Conservation (phyloP, 768 basidiomycete species). For the Termitomyces sp. region DNA sequence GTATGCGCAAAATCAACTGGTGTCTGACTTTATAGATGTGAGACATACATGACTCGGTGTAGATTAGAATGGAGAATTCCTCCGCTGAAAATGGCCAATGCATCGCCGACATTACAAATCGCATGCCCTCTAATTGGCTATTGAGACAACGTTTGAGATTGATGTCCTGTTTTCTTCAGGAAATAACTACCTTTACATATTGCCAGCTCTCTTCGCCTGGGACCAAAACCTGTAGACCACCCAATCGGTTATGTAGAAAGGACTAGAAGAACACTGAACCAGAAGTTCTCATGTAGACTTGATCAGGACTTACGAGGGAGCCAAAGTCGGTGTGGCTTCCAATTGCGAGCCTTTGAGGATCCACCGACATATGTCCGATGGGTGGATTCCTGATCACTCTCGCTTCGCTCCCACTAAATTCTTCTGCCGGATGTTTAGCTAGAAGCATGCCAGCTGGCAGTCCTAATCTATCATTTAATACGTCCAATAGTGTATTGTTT, state of each 20-base stretch:
- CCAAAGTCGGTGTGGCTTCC: constrained; percentile 73
- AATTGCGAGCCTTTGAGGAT: constrained; percentile 27
- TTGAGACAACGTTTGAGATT: background rate
- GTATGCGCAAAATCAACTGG: background rate
- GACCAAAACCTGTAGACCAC: background rate
- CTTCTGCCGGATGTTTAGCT: constrained; percentile 36
- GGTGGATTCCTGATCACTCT: constrained; percentile 49
- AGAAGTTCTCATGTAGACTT: background rate
- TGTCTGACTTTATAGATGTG: background rate
- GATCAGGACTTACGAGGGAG: constrained; percentile 41
- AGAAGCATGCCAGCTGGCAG: constrained; percentile 45
- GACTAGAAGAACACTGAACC: constrained; percentile 39
- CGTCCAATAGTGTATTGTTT: constrained; percentile 30
- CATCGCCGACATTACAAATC: constrained; percentile 46
- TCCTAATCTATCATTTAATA: constrained; percentile 52
- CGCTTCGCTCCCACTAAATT: constrained; percentile 53
- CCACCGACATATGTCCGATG: constrained; percentile 20
- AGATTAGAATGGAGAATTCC: constrained; percentile 18
- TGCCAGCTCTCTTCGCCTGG: background rate
- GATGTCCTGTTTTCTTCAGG: background rate
- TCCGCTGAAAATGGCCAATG: constrained; percentile 15
- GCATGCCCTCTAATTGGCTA: constrained; percentile 48
- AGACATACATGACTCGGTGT: constrained; percentile 12
- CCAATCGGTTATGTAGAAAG: constrained; percentile 54
- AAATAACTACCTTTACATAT: background rate